Evolutionary conservation across 371 early-diverging fungal genomes (phyloP).

Genomic region (Massospora cicadina): DNA sequence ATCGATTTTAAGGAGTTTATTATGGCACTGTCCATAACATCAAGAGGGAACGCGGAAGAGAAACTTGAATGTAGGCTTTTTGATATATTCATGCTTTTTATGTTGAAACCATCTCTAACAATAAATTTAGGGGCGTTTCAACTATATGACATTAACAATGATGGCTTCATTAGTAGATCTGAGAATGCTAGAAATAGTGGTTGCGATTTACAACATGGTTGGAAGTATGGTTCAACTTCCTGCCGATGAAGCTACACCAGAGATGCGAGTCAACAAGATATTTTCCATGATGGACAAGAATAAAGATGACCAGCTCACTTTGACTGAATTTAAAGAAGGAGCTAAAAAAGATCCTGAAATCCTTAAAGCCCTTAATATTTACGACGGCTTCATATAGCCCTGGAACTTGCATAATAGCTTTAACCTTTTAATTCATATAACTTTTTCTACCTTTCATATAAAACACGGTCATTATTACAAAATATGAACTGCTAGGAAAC

Average conservation of each 20-base stretch:
- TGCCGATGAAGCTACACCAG: conserved; percentile 82
- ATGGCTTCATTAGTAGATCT: conserved; percentile 66
- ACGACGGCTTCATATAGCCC: conserved; percentile 58
- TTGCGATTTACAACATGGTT: conserved; percentile 88
- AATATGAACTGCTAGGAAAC: too few species aligned
- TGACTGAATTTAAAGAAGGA: conserved; percentile 79
- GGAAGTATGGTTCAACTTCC: conserved; percentile 80
- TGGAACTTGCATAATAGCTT: not conserved
- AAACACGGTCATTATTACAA: too few species aligned
- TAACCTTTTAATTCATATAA: too few species aligned
- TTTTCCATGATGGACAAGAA: conserved; percentile 83
- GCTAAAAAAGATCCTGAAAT: conserved; percentile 77
- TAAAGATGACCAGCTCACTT: conserved; percentile 51
- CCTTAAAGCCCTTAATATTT: conserved; percentile 69
- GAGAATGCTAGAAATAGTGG: conserved; percentile 83
- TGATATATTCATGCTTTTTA: not conserved
- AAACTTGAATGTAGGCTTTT: conserved; percentile 52
- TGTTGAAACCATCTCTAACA: not conserved
- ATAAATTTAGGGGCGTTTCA: conserved; percentile 29
- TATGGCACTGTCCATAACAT: conserved; percentile 66
- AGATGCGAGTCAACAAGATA: conserved; percentile 78
- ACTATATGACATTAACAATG: conserved; percentile 83
- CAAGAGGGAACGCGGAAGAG: conserved; percentile 72
- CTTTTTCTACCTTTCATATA: too few species aligned
- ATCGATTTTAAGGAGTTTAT: conserved; percentile 91